Evolutionary conservation across 2,329 filamentous ascomycete species (phyloP), one percentile per base, ranked within the genome.

Genomic region (Apiospora rasikravindrae): DNA sequence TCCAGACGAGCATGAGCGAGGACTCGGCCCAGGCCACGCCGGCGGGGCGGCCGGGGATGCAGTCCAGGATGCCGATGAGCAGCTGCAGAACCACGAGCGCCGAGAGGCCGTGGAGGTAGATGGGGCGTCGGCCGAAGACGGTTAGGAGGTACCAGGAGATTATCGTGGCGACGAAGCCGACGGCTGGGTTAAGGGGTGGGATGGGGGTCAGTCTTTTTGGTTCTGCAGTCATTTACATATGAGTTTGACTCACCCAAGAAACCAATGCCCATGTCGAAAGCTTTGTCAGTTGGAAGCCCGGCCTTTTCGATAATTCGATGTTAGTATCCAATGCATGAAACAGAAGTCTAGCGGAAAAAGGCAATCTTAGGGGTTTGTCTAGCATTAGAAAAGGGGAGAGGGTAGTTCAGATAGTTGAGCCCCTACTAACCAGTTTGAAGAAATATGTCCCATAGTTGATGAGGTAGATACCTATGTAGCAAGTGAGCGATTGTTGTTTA

Each of bases 391-490:
- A 49, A 7, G 45, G 45, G 44, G 4, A 7, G 44, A 6, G 22
- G 0, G n/a, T 51, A 1, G 49, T 51, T 51, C n/a, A 11, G n/a
- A n/a, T 26, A 14, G 7, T 51, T 14, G 8, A 14, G 2, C 0
- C 2, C 4, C n/a, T 51, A 40, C 57, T n/a, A 5, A 24, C 57
- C 57, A 40, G 8, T 6, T 64, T 64, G 33, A 91, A 90, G 77
- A 87, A 88, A 76, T 90, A 90, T 2, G 88, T 91, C 0, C 88
- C 90, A 74, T 91, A 93, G 71, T 88, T 88, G 67, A 90, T 89
- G 74, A 92, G 87, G 19, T 90, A 89, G 74, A 90, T 89, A 33
- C 91, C 90, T 69, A 87, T 89, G 19, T 45, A 24, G 7, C 6
- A 29, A 16, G 16, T 61, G 26, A 61, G 53, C 26, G n/a, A 61